Base-by-base conservation (phyloP, 306 rosid genomes). In the Rubus idaeus region DNA sequence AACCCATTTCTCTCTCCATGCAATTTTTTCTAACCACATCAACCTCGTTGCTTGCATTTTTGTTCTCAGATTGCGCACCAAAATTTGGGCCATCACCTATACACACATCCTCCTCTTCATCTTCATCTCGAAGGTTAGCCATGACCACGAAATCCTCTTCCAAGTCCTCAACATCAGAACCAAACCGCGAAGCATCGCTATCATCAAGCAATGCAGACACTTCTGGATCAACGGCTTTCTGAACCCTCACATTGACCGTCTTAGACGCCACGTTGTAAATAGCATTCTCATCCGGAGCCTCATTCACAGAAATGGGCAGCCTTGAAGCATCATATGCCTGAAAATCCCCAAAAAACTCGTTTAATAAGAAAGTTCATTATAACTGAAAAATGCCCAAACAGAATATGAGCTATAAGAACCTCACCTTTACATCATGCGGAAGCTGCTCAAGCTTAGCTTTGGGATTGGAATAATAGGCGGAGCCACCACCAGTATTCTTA, bases 301-400 rank as follows among this genome's bases (percentile, higher is more conserved):
- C 81, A 12, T 83, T 81, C 80, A 77, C 82, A 2, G 90, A 71
- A 77, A 96, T 86, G 46, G 52, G 72, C 78, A 96, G 75, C 47
- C 88, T 88, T 0, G 98, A 89, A 77, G 98, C 99, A 84, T 96
- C 94, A 83, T 86, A 92, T 4, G 99, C 99, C 99, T 95, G 78
- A 55, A 87, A 71, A 75, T 13, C 55, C 68, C 75, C 20, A 26
- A 68, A 20, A 40, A 69, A 82, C 57, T 52, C 20, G 12, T 13
- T 53, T 5, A 57, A 63, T 49, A 44, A 1, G 17, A 10, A 8
- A 64, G 47, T 39, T 17, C 23, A 12, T 44, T 11, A 78, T 0
- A 68, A 35, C 81, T 17, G 69, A 44, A 41, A 52, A 41, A 62
- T 8, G 46, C 10, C 20, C 44, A n/a, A 35, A 65, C 49, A 50